Evolutionary conservation across 2,329 filamentous ascomycete genomes (phyloP).

Genomic region (Calonectria ilicicola): DNA sequence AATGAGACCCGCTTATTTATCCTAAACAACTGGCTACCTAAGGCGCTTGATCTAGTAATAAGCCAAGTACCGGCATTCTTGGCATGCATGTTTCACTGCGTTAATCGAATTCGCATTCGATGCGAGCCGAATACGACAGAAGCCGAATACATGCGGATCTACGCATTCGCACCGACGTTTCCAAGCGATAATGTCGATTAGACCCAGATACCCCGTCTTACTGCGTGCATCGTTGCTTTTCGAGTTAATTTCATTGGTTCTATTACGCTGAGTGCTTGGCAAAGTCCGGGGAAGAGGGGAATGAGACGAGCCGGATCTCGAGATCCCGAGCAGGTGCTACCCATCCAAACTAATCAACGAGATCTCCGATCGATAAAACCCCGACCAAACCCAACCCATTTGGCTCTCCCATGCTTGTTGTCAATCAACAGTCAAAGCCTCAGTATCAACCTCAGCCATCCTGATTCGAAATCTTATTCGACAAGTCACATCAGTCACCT

Average conservation of each 20-base stretch:
- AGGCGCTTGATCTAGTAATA: not conserved
- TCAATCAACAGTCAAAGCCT: not conserved
- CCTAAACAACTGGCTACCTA: not conserved
- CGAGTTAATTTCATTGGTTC: not conserved
- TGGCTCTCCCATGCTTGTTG: not conserved
- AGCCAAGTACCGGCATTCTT: not conserved
- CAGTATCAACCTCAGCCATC: not conserved
- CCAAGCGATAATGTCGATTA: not conserved
- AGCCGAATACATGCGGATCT: not conserved
- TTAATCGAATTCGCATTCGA: constrained; percentile 14
- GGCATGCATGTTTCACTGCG: not conserved
- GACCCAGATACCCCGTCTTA: constrained; percentile 14
- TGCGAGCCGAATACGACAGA: constrained; percentile 13
- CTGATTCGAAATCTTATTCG: not conserved
- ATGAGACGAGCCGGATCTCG: constrained; percentile 38
- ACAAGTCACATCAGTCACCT: not conserved
- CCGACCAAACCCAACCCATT: not conserved
- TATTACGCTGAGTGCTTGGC: not conserved
- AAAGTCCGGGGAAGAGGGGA: not conserved
- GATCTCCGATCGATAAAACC: not conserved
- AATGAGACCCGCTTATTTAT: not conserved
- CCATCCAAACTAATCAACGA: not conserved
- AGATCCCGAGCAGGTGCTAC: constrained; percentile 24
- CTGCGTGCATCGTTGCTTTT: not conserved
- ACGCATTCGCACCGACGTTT: not conserved